phyloP scores from a whole-genome alignment of 371 early-diverging fungal species.

The Coemansia sp. region DNA sequence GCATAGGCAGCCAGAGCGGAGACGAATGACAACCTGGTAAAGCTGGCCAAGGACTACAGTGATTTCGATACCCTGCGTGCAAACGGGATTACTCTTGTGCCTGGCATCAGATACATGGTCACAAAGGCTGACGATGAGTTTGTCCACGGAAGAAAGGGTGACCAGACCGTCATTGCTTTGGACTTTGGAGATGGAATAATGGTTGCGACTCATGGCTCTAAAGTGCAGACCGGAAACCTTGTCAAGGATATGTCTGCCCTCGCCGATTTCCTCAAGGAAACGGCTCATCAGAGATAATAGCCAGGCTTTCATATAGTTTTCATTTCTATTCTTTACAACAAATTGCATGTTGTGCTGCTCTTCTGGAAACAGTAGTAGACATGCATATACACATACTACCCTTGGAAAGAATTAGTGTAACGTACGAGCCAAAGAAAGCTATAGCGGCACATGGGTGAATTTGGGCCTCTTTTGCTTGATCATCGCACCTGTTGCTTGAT shows the following conservation, averaged over 20 bases:
- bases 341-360: background rate
- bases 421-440: background rate
- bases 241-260: constrained; percentile 9
- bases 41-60: background rate
- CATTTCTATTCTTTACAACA: background rate
- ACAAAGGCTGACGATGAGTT: constrained; percentile 4
- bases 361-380: constrained; percentile 2
- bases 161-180: constrained; percentile 3
- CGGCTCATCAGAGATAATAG: background rate
- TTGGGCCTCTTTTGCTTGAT: background rate
- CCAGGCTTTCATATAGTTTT: background rate
- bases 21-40: background rate
- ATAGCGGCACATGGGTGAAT: background rate
- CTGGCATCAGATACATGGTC: constrained; percentile 19
- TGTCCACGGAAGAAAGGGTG: constrained; percentile 13
- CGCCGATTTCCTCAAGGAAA: constrained; percentile 9
- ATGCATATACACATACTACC: background rate
- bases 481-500: background rate
- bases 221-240: background rate
- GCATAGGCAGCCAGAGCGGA: constrained; percentile 5
- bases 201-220: background rate
- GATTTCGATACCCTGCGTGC: background rate
- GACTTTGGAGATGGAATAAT: background rate
- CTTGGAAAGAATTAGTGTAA: background rate
- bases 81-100: constrained; percentile 5